Conservation (phyloP, 1,284 basidiomycete species). For the Puccinia hordei region DNA sequence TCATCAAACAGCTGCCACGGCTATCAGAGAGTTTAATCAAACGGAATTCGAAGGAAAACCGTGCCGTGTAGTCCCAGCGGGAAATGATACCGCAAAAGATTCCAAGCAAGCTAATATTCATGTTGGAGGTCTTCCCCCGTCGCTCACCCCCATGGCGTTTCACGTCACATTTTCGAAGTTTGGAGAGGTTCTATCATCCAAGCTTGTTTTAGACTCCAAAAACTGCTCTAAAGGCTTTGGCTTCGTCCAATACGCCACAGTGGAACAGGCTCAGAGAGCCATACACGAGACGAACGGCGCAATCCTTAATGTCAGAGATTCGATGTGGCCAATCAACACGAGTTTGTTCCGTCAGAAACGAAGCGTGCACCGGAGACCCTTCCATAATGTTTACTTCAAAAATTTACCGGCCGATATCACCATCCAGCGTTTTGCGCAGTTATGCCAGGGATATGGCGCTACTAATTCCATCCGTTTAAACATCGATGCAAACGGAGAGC, state of each 20-base stretch:
- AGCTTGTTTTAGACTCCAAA: constrained; percentile 14
- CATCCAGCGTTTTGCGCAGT: background rate
- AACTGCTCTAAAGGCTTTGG: constrained; percentile 56
- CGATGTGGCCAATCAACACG: background rate
- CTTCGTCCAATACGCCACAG: constrained; percentile 67
- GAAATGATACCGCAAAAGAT: background rate
- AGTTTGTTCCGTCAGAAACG: background rate
- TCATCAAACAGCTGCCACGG: background rate
- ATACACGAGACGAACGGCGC: constrained; percentile 67
- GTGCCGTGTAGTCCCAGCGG: background rate
- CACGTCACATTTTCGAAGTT: constrained; percentile 19
- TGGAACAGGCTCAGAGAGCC: constrained; percentile 65
- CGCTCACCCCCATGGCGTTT: background rate
- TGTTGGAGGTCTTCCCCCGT: background rate
- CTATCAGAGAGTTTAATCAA: constrained; percentile 37
- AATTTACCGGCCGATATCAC: constrained; percentile 14
- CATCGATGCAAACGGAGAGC: background rate
- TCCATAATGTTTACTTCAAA: constrained; percentile 23
- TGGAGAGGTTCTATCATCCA: constrained; percentile 25
- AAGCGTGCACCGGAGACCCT: background rate
- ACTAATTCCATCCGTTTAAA: constrained; percentile 3
- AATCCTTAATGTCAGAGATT: background rate
- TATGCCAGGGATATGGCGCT: background rate
- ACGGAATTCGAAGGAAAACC: constrained; percentile 3
- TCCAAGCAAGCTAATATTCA: background rate